Base-by-base conservation (phyloP, 179 eudicot species). In the Nepenthes alata region DNA sequence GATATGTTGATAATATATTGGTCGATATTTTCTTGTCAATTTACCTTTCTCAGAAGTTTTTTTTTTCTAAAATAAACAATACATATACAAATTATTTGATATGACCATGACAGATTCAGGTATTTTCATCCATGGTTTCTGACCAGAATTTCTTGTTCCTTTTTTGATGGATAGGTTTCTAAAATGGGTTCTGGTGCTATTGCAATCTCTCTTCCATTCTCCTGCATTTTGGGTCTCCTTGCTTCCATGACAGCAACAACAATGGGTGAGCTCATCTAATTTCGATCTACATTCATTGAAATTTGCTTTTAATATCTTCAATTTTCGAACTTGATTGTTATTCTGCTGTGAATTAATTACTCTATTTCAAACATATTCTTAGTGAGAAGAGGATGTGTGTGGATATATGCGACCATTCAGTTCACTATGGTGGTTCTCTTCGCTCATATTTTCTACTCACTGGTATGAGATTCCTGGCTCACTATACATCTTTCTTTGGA, bases 151-250 rank as follows among this genome's bases (percentile, higher is more conserved):
- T 39, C 49, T 57, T 66, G 37, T 35, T 5, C 56, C 13, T 6
- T 11, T 9, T 16, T 34, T 16, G 38, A 12, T 77, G 25, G 12
- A 47, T 82, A 94, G 99, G 82, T 84, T 45, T 73, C 71, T 41
- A 82, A 71, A 64, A 76, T 94, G 99, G 89, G 95, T 58, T 73
- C 86, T 34, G 77, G 87, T 71, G 96, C 99, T 41, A 81, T 94
- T 53, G 95, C 99, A 57, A 76, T 94, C 56, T 78, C 99, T 47
- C 81, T 94, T 72, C 99, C 99, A 50, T 90, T 94, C 74, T 94
- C 99, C 11, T 90, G 95, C 72, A 76, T 82, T 51, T 69, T 94
- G 67, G 99, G 97, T 47, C 87, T 94, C 61, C 85, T 94, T 65
- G 75, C 99, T 56, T 85, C 97, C 57, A 79, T 94, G 89, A 85